Evolutionary conservation across 208 protist genomes (phyloP), one percentile per base, ranked within the genome.

Genomic region (Lotmaria passim): DNA sequence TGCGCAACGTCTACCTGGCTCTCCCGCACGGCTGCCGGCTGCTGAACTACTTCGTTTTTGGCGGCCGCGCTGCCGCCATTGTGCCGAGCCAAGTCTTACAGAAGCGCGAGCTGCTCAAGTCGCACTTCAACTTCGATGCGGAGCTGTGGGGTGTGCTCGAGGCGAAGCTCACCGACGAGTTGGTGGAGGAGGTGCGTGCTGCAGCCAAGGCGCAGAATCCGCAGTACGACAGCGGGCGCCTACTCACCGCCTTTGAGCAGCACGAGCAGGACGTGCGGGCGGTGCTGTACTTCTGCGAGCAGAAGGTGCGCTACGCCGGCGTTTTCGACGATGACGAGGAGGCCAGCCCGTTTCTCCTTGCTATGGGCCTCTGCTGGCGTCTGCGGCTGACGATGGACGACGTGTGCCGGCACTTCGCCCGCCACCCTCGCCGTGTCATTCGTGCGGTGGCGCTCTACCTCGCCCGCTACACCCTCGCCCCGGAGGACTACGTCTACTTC

Each of bases 371-470:
- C 38, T 61, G 56, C 57, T 75, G 58, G 62, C 23, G 52, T 6
- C 57, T 90, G 15, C 65, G 67, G 0, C 69, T 94, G 57, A 89
- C 81, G 0, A 65, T 79, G 57, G 78, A 78, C 15, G 88, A 93
- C 31, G 64, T 91, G 26, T 65, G 85, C 21, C 33, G 68, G 4
- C 79, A 90, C 69, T 86, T 92, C 47, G 70, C 80, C 19, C 84
- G 79, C 11, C 91, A 96, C 65, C 83, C 81, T 0, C 82, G 85
- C 31, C 91, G 91, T 21, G 73, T 86, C 26, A 66, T 93, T 23
- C 91, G 88, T 10, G 88, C 87, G 10, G 39, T 94, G 19, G 88
- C 82, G 3, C 74, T 96, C 19, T 93, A 89, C 51, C 63, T 91
- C 46, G 86, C 80, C 19, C 83, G 91, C 33, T 93, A 92, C 78